Evolutionary conservation across 352 stramenopile genomes (phyloP), one percentile per base, ranked within the genome.

Genomic region (Globisporangium okanoganense): DNA sequence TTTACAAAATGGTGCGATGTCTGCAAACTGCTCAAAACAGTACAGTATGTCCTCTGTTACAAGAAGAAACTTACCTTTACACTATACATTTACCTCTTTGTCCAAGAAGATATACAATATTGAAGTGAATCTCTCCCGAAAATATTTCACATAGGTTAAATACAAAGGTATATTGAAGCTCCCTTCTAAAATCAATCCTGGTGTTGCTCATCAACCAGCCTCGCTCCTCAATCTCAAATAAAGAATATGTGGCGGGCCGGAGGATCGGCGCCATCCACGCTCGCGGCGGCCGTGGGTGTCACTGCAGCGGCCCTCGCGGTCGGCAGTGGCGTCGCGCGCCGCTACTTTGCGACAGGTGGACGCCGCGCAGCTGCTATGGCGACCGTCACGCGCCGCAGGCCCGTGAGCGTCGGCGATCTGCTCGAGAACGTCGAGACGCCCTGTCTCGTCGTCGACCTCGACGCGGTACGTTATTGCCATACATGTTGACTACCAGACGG

Each of bases 371-470:
- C 35, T 22, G 25, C 56, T 38, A 5, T 18, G 58, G 35, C 22
- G 12, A 36, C 51, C 10, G 5, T 78, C 10, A 20, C 56, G 44
- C 66, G 66, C 25, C 71, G 73, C 0, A 27, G 56, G 2, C 69
- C 65, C 16, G 73, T 62, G 7, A 45, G 27, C 14, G 56, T 75
- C 1, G 50, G 59, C 33, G 59, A 65, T 13, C 14, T 29, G 5
- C 51, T 91, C 35, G 62, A 67, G 10, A 65, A 38, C 24, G 56
- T 91, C 35, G 79, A 88, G 62, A 92, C 82, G 49, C 82, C 82
- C 7, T 87, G 78, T 60, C 62, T 92, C 5, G 64, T 85, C 24
- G 76, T 92, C 16, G 79, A 92, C 56, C 56, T 88, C 20, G 75
- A 85, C 53, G 79, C 78, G 41, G 65, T 85, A 24, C 45, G 72